Percentiles rank a stretch among this genome's conserved stretches.
phyloP scores from a whole-genome alignment of 2,329 filamentous ascomycete genomes.

The Plectosphaerella plurivora region DNA sequence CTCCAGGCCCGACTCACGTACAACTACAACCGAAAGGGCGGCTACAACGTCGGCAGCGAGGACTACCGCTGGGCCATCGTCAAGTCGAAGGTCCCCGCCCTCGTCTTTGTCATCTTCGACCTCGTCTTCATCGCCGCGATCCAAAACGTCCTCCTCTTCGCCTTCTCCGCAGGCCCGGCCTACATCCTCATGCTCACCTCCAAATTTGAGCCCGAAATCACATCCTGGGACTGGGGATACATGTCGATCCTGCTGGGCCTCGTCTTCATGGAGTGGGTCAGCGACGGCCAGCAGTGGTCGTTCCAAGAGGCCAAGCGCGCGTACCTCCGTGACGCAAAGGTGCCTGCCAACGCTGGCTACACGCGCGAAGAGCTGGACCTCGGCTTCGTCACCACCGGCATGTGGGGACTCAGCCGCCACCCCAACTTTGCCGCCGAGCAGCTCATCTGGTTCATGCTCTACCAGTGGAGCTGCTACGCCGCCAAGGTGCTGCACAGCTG shows the following conservation, averaged over 20 bases:
- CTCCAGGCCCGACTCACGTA: conserved; percentile 73
- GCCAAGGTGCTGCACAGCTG: conserved; percentile 72
- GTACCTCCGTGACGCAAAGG: conserved; percentile 69
- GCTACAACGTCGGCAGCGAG: conserved; percentile 83
- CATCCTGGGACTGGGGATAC: conserved; percentile 42
- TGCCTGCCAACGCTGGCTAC: conserved; percentile 54
- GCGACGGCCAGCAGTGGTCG: conserved; percentile 90
- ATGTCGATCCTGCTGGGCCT: conserved; percentile 42
- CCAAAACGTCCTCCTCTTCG: conserved; percentile 78
- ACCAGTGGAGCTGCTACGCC: conserved; percentile 80
- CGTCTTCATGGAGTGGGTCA: conserved; percentile 67
- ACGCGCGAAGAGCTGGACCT: conserved; percentile 76
- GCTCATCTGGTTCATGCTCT: conserved; percentile 80
- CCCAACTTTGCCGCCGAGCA: conserved; percentile 96
- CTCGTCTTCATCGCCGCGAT: conserved; percentile 80
- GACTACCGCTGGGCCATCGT: conserved; percentile 89
- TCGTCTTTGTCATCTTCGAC: conserved; percentile 75
- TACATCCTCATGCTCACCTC: conserved; percentile 77
- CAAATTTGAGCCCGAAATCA: conserved; percentile 50
- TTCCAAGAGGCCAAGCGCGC: conserved; percentile 77
- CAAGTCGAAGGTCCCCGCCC: conserved; percentile 56
- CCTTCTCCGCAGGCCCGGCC: conserved; percentile 69
- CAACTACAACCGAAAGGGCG: conserved; percentile 96
- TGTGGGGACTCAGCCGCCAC: conserved; percentile 87
- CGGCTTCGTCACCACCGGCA: conserved; percentile 77